These are phyloP conservation scores for Corymbia calophylla DNA, from an alignment of 441 rosid species.

Conservation along the genomic window DNA sequence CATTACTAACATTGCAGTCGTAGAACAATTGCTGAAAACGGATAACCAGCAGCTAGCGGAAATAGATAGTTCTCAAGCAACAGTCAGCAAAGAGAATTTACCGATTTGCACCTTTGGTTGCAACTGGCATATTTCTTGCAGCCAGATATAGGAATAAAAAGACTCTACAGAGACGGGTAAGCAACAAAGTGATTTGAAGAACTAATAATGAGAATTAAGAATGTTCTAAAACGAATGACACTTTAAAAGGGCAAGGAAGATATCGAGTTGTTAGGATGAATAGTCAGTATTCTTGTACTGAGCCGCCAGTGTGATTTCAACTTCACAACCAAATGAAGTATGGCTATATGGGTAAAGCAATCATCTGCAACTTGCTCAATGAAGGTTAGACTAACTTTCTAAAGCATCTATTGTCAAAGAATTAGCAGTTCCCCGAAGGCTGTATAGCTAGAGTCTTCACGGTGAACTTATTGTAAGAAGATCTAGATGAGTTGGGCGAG, in stretches of 20 bases:
- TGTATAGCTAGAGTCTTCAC: slow-evolving; percentile 46
- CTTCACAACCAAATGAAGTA: neutral
- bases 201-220: neutral
- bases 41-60: neutral
- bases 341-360: slow-evolving; percentile 7
- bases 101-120: neutral
- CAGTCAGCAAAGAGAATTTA: neutral
- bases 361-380: slow-evolving; percentile 47
- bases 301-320: neutral
- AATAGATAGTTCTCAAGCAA: neutral
- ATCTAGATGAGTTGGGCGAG: slow-evolving; percentile 28
- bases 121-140: neutral
- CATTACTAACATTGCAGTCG: neutral
- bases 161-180: neutral
- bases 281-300: neutral
- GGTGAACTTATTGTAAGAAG: slow-evolving; percentile 35
- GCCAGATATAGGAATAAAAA: neutral
- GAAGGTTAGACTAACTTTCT: slow-evolving; percentile 6
- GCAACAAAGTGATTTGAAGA: neutral
- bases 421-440: slow-evolving; percentile 39
- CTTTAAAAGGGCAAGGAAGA: neutral
- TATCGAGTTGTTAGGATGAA: neutral
- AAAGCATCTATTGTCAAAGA: neutral
- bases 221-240: neutral
- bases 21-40: neutral